Conservation (phyloP, 23 red algal species). For the Chondrus crispus region DNA sequence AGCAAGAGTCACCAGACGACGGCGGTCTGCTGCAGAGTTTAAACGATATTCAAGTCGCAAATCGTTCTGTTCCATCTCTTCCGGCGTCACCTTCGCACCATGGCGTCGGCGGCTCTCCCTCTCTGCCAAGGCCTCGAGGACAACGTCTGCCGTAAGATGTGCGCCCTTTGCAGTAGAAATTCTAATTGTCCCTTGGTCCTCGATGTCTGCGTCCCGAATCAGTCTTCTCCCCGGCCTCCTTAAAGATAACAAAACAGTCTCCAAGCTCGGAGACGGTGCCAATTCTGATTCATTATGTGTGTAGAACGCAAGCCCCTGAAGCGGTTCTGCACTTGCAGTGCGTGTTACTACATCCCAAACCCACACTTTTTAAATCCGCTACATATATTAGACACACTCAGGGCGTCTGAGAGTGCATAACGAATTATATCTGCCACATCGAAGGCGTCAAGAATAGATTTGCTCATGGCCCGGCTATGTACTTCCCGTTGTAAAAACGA, state of each 20-base stretch:
- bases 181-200: not conserved
- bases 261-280: no score
- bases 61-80: no score
- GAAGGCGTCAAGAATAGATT: not conserved
- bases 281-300: no score
- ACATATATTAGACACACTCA: not conserved
- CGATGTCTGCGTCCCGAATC: not conserved
- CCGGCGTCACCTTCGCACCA: no score
- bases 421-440: not conserved
- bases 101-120: no score
- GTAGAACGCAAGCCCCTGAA: no score
- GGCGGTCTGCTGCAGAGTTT: not conserved
- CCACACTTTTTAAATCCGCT: not conserved
- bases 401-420: not conserved
- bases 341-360: not conserved
- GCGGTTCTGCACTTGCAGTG: no score
- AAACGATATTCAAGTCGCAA: no score
- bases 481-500: not conserved
- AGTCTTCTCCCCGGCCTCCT: no score
- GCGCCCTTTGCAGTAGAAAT: not conserved
- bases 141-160: not conserved
- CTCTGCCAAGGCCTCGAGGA: not conserved
- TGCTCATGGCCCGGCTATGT: no score
- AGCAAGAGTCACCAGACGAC: not conserved
- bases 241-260: no score